A percentile compares a stretch with the other conserved stretches of the same genome.
phyloP scores from a whole-genome alignment of 2,329 filamentous ascomycete genomes.

The Neocatenulostroma microsporum region DNA sequence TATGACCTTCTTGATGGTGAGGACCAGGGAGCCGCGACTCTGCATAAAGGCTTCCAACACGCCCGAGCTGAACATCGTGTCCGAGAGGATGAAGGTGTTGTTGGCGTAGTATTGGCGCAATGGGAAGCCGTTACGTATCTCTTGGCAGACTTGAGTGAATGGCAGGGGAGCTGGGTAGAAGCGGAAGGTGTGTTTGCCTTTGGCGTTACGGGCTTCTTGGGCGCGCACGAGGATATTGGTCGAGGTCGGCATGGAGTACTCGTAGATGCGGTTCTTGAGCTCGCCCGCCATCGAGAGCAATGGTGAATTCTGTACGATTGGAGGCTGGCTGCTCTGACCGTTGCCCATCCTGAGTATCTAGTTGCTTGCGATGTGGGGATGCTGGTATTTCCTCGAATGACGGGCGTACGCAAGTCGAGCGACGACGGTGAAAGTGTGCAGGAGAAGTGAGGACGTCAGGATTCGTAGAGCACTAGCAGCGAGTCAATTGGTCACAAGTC shows the following conservation, averaged over 20 bases:
- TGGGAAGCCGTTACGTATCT: neutral
- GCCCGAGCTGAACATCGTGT: neutral
- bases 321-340: too few relatives aligned
- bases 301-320: too few relatives aligned
- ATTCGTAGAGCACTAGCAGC: too few relatives aligned
- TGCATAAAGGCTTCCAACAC: neutral
- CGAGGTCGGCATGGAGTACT: neutral
- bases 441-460: too few relatives aligned
- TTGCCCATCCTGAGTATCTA: too few relatives aligned
- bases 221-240: neutral
- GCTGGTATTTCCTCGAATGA: too few relatives aligned
- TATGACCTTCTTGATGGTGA: too few relatives aligned
- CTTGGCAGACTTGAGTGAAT: neutral
- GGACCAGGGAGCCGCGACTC: slow-evolving; percentile 1
- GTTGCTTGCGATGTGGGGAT: too few relatives aligned
- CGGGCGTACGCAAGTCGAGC: too few relatives aligned
- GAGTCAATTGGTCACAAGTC: too few relatives aligned
- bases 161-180: neutral
- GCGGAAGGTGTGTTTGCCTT: neutral
- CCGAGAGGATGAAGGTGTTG: neutral
- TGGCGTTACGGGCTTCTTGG: neutral
- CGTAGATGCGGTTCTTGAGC: neutral
- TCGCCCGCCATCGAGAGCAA: neutral
- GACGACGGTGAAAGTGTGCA: too few relatives aligned
- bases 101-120: neutral